These are phyloP conservation scores for Citrullus amarus DNA, from an alignment of 306 rosid genomes.

Conservation along the genomic window DNA sequence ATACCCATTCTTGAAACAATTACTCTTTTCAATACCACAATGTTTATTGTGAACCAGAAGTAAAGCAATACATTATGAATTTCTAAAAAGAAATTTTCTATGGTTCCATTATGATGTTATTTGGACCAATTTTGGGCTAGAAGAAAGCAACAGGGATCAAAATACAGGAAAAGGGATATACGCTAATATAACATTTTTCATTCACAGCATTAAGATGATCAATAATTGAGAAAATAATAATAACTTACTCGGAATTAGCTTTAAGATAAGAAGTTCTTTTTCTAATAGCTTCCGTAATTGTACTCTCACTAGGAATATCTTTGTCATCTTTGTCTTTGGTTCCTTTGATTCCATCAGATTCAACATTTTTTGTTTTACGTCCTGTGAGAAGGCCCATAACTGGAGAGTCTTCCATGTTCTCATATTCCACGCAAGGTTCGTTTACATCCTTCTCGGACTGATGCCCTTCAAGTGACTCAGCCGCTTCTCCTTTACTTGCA, in stretches of 20 bases:
- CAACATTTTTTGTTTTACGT: conserved; percentile 29
- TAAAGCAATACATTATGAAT: background rate
- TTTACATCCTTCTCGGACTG: conserved; percentile 32
- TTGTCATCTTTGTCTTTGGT: conserved; percentile 33
- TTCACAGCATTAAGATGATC: background rate
- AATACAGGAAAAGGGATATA: background rate
- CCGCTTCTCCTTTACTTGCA: conserved; percentile 26
- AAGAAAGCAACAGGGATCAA: background rate
- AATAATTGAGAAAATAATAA: conserved; percentile 14
- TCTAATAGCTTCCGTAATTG: conserved; percentile 57
- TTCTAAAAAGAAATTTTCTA: too few relatives aligned
- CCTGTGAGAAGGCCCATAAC: conserved; percentile 54
- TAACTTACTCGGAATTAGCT: conserved; percentile 77
- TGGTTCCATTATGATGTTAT: background rate
- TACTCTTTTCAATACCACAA: background rate
- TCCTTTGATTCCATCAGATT: conserved; percentile 33
- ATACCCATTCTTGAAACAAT: background rate
- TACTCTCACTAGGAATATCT: conserved; percentile 40
- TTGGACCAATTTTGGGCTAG: background rate
- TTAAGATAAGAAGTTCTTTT: conserved; percentile 59
- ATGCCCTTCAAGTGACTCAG: conserved; percentile 31
- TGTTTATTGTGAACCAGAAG: background rate
- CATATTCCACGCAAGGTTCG: conserved; percentile 36
- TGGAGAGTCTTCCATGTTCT: conserved; percentile 66
- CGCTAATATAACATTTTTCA: background rate